These are phyloP conservation scores for Huntiella savannae DNA, from an alignment of 2,329 filamentous ascomycete genomes.

Conservation along the genomic window DNA sequence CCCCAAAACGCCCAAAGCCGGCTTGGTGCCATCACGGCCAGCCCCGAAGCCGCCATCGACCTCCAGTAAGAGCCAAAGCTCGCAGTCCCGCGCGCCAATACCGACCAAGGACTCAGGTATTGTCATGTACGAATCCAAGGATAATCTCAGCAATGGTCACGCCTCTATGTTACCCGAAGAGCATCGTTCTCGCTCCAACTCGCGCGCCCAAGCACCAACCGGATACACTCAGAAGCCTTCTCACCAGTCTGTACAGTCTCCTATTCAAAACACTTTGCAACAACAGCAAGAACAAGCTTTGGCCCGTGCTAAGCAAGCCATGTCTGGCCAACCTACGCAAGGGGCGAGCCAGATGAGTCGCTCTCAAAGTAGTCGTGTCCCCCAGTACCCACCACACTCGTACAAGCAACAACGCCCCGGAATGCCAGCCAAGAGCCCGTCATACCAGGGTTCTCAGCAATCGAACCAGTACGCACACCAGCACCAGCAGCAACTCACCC, in stretches of 20 bases:
- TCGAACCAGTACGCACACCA: slow-evolving; percentile 13
- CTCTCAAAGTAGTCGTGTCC: slow-evolving; percentile 27
- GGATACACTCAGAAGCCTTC: slow-evolving; percentile 21
- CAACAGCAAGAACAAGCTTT: slow-evolving; percentile 79
- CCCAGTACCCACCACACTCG: slow-evolving; percentile 6
- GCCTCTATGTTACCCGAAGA: slow-evolving; percentile 43
- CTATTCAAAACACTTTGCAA: slow-evolving; percentile 37
- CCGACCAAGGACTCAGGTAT: slow-evolving; percentile 43
- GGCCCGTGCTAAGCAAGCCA: slow-evolving; percentile 59
- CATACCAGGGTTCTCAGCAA: slow-evolving; percentile 7
- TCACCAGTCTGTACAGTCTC: slow-evolving; percentile 17
- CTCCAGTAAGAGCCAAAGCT: slow-evolving; percentile 27
- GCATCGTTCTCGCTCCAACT: slow-evolving; percentile 50
- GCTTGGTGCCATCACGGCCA: slow-evolving; percentile 58
- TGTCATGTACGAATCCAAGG: slow-evolving; percentile 37
- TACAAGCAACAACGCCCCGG: slow-evolving; percentile 2
- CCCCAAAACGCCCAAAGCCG: slow-evolving; percentile 29
- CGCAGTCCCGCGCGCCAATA: slow-evolving; percentile 28
- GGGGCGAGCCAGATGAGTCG: slow-evolving; percentile 47
- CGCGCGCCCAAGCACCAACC: slow-evolving; percentile 33
- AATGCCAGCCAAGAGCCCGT: slow-evolving; percentile 1
- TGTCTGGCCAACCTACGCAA: slow-evolving; percentile 50
- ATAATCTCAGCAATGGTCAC: slow-evolving; percentile 21
- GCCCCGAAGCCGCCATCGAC: slow-evolving; percentile 66
- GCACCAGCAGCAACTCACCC: slow-evolving; percentile 2